Conservation (phyloP, 352 stramenopile species). For the Phytopythium sindhum region DNA sequence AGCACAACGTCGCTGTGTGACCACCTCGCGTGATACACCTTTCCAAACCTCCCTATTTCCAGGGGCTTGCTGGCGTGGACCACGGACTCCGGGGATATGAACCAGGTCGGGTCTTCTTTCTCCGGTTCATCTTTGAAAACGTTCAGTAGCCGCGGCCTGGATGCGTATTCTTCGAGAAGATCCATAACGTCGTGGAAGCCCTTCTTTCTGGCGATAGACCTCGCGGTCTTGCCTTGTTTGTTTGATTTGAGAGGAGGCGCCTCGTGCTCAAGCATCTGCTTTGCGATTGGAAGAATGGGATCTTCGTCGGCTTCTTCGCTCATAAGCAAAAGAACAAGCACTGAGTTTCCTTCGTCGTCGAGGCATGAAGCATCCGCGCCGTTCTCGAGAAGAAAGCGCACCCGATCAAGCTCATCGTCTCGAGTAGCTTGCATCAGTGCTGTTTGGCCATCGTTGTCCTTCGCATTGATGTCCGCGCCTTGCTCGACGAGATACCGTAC, state of each 20-base stretch:
- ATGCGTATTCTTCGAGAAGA: not conserved
- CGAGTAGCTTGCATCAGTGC: conserved; percentile 4
- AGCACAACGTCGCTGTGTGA: not conserved
- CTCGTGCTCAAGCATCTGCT: conserved; percentile 13
- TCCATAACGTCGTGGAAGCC: not conserved
- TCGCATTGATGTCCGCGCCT: conserved; percentile 1
- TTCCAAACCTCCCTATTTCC: not conserved
- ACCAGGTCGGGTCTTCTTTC: conserved; percentile 5
- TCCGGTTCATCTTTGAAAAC: conserved; percentile 2
- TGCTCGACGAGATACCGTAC: no score
- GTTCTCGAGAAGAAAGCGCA: conserved; percentile 7
- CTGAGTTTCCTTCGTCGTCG: conserved; percentile 2
- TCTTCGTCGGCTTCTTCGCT: conserved; percentile 5
- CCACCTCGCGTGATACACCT: conserved; percentile 6
- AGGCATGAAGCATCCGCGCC: not conserved
- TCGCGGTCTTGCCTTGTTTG: not conserved
- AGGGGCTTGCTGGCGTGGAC: not conserved
- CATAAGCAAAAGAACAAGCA: not conserved
- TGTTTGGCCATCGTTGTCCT: not conserved
- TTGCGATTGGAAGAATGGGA: conserved; percentile 11
- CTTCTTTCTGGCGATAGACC: not conserved
- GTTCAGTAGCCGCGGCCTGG: not conserved
- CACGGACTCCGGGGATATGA: conserved; percentile 3
- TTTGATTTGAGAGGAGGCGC: not conserved
- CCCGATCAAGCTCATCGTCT: not conserved